These are phyloP conservation scores for Cladophialophora psammophila DNA, from an alignment of 2,329 filamentous ascomycete genomes.

Conservation along the genomic window DNA sequence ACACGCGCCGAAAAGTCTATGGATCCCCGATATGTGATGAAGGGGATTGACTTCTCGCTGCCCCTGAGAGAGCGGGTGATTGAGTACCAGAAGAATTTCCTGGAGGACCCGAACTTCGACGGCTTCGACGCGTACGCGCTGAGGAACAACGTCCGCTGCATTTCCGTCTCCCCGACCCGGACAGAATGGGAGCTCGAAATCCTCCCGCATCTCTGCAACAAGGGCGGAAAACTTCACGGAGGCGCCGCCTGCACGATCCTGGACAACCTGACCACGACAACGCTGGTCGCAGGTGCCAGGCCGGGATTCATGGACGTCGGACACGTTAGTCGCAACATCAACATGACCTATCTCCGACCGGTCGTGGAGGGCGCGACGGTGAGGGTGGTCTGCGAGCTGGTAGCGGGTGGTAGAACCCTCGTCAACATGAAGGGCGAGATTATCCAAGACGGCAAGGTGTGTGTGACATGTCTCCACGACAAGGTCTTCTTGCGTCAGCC, in stretches of 20 bases:
- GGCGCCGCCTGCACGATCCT: background rate
- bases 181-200: constrained; percentile 3
- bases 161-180: background rate
- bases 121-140: constrained; percentile 5
- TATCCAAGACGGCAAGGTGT: background rate
- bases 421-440: constrained; percentile 2
- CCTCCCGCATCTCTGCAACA: constrained; percentile 1
- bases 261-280: background rate
- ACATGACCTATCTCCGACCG: constrained; percentile 2
- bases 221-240: background rate
- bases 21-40: background rate
- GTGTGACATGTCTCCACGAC: constrained; percentile 1
- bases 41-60: background rate
- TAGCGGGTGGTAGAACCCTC: background rate
- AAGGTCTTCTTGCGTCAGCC: constrained; percentile 6
- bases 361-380: background rate
- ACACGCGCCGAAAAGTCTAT: background rate
- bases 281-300: background rate
- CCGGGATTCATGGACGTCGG: constrained; percentile 1
- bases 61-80: background rate
- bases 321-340: background rate
- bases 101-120: background rate
- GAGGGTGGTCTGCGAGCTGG: background rate
- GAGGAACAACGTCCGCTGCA: background rate
- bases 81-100: constrained; percentile 2